Base-by-base conservation (phyloP, 1,284 basidiomycete genomes). In the Moesziomyces sp. region DNA sequence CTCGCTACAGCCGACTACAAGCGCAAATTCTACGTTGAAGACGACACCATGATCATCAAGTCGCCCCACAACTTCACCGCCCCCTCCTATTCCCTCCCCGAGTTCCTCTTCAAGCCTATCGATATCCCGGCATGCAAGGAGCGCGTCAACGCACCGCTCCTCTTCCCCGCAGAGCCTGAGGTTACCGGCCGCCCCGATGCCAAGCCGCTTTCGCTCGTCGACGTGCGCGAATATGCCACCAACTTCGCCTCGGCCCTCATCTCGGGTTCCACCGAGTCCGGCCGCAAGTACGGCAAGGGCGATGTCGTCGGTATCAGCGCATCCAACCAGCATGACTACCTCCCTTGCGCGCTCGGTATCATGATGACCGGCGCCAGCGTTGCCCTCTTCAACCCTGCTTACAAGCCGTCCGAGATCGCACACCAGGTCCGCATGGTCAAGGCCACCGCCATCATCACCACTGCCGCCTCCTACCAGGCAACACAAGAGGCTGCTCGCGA, bases 351-450 rank as follows among this genome's bases (percentile, higher is more conserved):
- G 5, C 67, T 83, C 11, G 82, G 77, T 45, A 58, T 76, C 44
- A 78, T 81, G 67, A 67, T 82, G 40, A 76, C 75, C 18, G 80
- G 80, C 24, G 79, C 73, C 26, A 67, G 77, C 24, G 70, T 76
- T 3, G 80, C 79, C 24, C 72, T 83, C 14, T 73, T 77, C 66
- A 83, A 83, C 54, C 82, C 82, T 1, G 72, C 77, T n/a, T 83
- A 82, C 76, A 83, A 77, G 42, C 57, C 79, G 6, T 42, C 26
- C 13, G 82, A 83, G 51, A 63, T 83, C 23, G 62, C 74, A 1
- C 74, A 77, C 51, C 76, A 81, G 58, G 64, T 83, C n/a, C 56
- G 78, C 13, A 73, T 79, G 67, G 66, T 78, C 48, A 55, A 64
- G 30, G 74, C 79, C 0, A 71, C 72, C 28, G 67, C 73, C n/a